A percentile compares a stretch with the other conserved stretches of the same genome.
Evolutionary conservation across 2,329 filamentous ascomycete species (phyloP).

Genomic region (Aureobasidium namibiae): DNA sequence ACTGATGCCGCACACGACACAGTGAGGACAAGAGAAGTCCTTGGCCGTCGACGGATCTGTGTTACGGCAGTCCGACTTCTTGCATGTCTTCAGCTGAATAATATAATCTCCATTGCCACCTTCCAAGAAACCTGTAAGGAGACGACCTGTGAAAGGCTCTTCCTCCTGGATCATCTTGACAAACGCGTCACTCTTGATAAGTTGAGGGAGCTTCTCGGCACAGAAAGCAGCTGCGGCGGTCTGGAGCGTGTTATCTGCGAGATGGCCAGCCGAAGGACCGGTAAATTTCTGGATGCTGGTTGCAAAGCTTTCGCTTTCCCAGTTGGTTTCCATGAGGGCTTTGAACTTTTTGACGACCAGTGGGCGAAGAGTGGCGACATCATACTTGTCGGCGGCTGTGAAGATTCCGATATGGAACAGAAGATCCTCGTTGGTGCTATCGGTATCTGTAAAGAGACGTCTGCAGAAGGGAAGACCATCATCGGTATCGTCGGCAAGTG

Average conservation of each 20-base stretch:
- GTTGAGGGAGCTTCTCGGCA: not conserved
- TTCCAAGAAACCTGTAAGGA: not conserved
- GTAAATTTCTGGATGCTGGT: not conserved
- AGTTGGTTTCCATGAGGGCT: not conserved
- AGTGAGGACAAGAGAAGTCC: too few relatives aligned
- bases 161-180: not conserved
- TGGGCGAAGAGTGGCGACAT: constrained; percentile 11
- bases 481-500: too few relatives aligned
- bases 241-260: not conserved
- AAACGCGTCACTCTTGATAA: not conserved
- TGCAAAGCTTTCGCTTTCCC: not conserved
- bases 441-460: too few relatives aligned
- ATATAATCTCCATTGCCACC: too few relatives aligned
- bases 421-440: constrained; percentile 1
- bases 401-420: constrained; percentile 12
- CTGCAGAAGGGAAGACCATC: too few relatives aligned
- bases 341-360: constrained; percentile 13
- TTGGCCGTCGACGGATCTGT: too few relatives aligned
- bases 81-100: not conserved
- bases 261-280: not conserved
- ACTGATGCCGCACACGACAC: too few relatives aligned
- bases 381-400: constrained; percentile 17
- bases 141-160: not conserved
- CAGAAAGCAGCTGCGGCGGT: not conserved
- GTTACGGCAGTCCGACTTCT: too few relatives aligned